Evolutionary conservation across 257 asterid species (phyloP), one percentile per base, ranked within the genome.

Genomic region (Penstemon davidsonii): DNA sequence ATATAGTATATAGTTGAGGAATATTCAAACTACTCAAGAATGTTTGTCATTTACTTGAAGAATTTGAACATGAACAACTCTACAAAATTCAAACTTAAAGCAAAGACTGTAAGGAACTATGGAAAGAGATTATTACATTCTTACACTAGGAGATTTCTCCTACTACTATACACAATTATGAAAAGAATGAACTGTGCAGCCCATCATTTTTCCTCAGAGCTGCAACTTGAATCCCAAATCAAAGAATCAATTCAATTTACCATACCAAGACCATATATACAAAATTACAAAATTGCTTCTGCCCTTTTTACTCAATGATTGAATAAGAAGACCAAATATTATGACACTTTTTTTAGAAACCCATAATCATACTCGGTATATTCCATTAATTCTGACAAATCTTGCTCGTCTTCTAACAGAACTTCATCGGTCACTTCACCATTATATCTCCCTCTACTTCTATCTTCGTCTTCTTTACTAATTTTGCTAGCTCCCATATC

Each of bases 401-500:
- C 85, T 45, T 69, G 81, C 44, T 85, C 90, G 10, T 84, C 87
- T 57, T 85, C 84, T 10, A 66, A 73, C 4, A 73, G 44, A 55
- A 75, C 82, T 13, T 80, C 87, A 42, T 83, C 86, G 2, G 8
- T 62, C 19, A 42, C 70, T 67, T 75, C 87, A 52, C 62, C 66
- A 55, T 9, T 54, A 42, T 66, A 64, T 58, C 57, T 66, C 59
- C 25, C 66, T 38, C 39, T 41, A 52, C n/a, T 49, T 19, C 33
- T 44, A 33, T 60, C 67, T 36, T 44, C 25, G 43, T 44, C 55
- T 37, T 44, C 55, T 37, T 77, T 55, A 15, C 19, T 43, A 64
- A 50, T 54, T 51, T 56, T 54, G 42, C 33, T 12, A 49, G 55
- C 64, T 15, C 8, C 47, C 10, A 12, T 62, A 15, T 50, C 73